A percentile compares a stretch with the other conserved stretches of the same genome.
phyloP scores from a whole-genome alignment of 768 basidiomycete species.

The Auricularia sp. region DNA sequence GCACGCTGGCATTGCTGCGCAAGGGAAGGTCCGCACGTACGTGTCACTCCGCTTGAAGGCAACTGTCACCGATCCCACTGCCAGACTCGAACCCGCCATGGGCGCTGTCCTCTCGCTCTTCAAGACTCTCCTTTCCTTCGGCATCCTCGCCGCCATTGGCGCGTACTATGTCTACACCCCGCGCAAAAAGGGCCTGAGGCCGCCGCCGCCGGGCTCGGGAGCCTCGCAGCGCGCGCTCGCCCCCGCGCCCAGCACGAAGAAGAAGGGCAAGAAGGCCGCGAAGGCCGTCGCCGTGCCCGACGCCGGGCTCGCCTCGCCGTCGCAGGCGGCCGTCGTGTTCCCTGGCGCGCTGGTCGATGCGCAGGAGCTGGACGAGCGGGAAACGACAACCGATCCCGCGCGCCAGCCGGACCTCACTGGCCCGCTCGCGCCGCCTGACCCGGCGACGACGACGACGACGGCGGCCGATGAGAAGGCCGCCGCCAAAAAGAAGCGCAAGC shows the following conservation, averaged over 20 bases:
- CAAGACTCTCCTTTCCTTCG: background rate
- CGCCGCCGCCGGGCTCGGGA: background rate
- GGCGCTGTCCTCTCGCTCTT: background rate
- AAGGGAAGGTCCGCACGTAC: background rate
- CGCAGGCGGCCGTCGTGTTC: background rate
- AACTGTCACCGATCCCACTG: background rate
- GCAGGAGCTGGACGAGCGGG: background rate
- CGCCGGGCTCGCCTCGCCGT: background rate
- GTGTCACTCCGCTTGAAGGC: background rate
- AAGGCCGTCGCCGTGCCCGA: background rate
- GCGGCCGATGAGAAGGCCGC: background rate
- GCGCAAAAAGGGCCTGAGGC: background rate
- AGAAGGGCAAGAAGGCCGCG: background rate
- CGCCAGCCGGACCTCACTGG: background rate
- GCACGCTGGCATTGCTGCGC: too few relatives aligned
- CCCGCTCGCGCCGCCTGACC: background rate
- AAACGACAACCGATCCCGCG: background rate
- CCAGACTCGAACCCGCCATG: background rate
- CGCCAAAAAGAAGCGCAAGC: conserved; percentile 1
- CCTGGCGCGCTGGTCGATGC: background rate
- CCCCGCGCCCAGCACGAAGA: background rate
- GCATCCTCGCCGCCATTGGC: background rate
- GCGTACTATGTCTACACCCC: conserved; percentile 2
- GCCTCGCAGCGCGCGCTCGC: background rate
- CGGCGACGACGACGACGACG: background rate